Percentiles rank a stretch among this genome's conserved stretches.
Evolutionary conservation across 106 monocot species (phyloP).

Genomic region (Apostasia shenzhenica): DNA sequence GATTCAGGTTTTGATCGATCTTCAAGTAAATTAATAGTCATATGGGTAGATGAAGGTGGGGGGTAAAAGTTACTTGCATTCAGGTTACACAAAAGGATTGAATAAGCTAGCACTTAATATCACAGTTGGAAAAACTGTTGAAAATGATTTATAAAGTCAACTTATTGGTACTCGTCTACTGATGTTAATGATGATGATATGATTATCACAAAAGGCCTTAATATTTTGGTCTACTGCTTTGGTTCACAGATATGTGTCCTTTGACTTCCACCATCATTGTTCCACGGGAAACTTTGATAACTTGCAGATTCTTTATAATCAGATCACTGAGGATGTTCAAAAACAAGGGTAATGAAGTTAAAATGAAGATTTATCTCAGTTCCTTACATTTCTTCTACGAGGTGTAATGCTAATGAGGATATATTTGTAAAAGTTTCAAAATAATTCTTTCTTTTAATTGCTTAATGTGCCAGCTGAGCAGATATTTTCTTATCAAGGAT

Average conservation of each 20-base stretch:
- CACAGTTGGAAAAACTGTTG: too few relatives aligned
- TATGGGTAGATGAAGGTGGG: too few relatives aligned
- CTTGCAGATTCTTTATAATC: conserved; percentile 62
- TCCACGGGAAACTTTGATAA: conserved; percentile 69
- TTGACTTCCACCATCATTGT: conserved; percentile 86
- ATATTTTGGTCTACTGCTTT: not conserved
- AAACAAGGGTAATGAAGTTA: conserved; percentile 78
- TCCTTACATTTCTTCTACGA: conserved; percentile 12
- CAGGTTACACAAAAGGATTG: too few relatives aligned
- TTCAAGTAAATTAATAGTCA: too few relatives aligned
- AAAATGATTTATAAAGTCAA: too few relatives aligned
- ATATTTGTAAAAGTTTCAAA: conserved; percentile 24
- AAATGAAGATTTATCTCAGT: conserved; percentile 6
- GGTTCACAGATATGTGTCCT: conserved; percentile 72
- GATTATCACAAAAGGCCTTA: too few relatives aligned
- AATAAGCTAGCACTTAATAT: too few relatives aligned
- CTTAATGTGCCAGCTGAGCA: conserved; percentile 89
- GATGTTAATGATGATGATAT: too few relatives aligned
- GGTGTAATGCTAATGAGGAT: not conserved
- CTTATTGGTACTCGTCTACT: too few relatives aligned
- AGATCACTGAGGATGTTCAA: conserved; percentile 54
- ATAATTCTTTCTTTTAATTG: conserved; percentile 38
- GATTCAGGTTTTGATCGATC: too few relatives aligned
- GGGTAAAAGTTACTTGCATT: too few relatives aligned
- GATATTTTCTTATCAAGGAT: conserved; percentile 76